Conservation (phyloP, 495 filamentous ascomycete species). For the Parmelia sp. region DNA sequence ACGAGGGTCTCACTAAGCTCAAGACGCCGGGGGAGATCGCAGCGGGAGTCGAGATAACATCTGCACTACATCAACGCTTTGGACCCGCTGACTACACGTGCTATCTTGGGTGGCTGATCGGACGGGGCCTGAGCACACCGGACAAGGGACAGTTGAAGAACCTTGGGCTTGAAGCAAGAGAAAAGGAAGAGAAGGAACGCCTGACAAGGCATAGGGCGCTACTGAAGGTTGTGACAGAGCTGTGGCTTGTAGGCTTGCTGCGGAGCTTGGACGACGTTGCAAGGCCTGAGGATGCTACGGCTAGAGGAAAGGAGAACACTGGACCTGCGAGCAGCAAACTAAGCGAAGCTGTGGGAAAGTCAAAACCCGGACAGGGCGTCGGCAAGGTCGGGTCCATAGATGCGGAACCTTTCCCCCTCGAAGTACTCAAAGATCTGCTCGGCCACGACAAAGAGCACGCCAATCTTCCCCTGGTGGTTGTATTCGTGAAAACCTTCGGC, state of each 20-base stretch:
- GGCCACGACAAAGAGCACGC: constrained; percentile 88
- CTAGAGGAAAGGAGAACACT: constrained; percentile 56
- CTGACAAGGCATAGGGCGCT: constrained; percentile 78
- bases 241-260: constrained; percentile 89
- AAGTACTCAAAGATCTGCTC: constrained; percentile 92
- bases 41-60: constrained; percentile 85
- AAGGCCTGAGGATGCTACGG: constrained; percentile 73
- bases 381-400: constrained; percentile 40
- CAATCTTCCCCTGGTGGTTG: constrained; percentile 82
- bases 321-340: constrained; percentile 25
- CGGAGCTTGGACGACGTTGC: constrained; percentile 83
- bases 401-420: constrained; percentile 83
- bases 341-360: constrained; percentile 40
- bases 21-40: constrained; percentile 87
- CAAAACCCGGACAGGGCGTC: constrained; percentile 50
- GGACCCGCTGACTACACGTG: constrained; percentile 84
- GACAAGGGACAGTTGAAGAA: constrained; percentile 80
- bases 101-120: constrained; percentile 87
- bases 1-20: constrained; percentile 86
- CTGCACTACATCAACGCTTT: constrained; percentile 93
- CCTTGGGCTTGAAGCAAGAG: constrained; percentile 70
- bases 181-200: constrained; percentile 94
- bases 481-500: constrained; percentile 92
- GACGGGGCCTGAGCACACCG: constrained; percentile 84
- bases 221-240: constrained; percentile 83